Evolutionary conservation across 1,139 yeast genomes (phyloP).

Genomic region (Saccharomyces pastorianus): DNA sequence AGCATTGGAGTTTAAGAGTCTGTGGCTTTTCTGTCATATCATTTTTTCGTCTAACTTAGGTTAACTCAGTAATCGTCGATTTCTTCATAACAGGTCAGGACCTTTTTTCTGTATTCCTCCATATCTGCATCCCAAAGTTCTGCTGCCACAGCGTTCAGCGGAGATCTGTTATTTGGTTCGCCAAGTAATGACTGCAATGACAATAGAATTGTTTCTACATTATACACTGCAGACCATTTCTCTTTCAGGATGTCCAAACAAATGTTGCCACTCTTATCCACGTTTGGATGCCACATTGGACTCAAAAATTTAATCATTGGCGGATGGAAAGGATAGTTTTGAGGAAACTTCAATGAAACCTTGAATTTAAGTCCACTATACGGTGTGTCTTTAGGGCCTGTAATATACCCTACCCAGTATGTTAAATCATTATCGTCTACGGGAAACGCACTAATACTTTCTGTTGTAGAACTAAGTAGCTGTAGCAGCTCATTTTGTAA

Average conservation of each 20-base stretch:
- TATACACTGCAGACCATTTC: conserved; percentile 61
- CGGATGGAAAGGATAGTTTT: conserved; percentile 53
- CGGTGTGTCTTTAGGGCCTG: conserved; percentile 56
- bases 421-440: conserved; percentile 45
- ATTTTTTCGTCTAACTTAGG: neutral
- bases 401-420: conserved; percentile 54
- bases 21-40: neutral
- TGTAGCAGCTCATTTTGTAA: conserved; percentile 45
- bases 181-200: conserved; percentile 51
- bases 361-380: conserved; percentile 46
- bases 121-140: conserved; percentile 40
- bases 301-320: conserved; percentile 54
- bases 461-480: conserved; percentile 41
- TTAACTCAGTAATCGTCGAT: conserved; percentile 21
- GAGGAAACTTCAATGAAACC: conserved; percentile 47
- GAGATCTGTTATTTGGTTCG: conserved; percentile 47
- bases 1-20: neutral
- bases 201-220: conserved; percentile 51
- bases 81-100: conserved; percentile 39
- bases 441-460: conserved; percentile 49
- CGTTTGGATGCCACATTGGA: conserved; percentile 69
- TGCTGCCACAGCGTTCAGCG: conserved; percentile 44
- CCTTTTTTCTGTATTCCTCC: conserved; percentile 38
- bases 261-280: conserved; percentile 53
- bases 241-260: conserved; percentile 38